Percentiles rank a stretch among this genome's conserved stretches.
Evolutionary conservation across 805 yeast species (phyloP).

Genomic region (Danielia reshetovae): DNA sequence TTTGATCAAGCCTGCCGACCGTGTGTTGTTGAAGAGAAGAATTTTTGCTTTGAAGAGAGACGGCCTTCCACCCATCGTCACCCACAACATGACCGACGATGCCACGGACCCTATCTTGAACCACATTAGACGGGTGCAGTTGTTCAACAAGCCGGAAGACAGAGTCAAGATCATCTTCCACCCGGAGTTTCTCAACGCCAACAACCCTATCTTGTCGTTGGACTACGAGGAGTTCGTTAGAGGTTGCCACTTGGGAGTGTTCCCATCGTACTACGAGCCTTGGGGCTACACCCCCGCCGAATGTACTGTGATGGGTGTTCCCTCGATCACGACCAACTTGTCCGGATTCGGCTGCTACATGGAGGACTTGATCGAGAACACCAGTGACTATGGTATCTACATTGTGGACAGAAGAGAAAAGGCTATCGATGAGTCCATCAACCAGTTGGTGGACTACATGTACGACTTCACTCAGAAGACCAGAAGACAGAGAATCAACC

Average conservation of each 20-base stretch:
- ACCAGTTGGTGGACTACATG: conserved; percentile 87
- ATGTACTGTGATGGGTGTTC: conserved; percentile 99
- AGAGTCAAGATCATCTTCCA: conserved; percentile 95
- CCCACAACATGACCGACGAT: conserved; percentile 95
- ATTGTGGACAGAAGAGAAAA: conserved; percentile 93
- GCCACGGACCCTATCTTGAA: conserved; percentile 84
- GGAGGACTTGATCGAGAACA: conserved; percentile 95
- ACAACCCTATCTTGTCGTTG: conserved; percentile 86
- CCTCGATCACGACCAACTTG: conserved; percentile 91
- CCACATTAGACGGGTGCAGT: conserved; percentile 86
- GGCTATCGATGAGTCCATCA: conserved; percentile 87
- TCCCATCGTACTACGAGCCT: conserved; percentile 98
- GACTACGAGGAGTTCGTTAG: conserved; percentile 98
- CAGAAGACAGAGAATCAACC: conserved; percentile 95
- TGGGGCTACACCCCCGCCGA: conserved; percentile 99
- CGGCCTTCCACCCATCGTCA: conserved; percentile 89
- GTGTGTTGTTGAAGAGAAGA: conserved; percentile 85
- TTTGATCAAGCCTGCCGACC: conserved; percentile 78
- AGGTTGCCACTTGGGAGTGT: conserved; percentile 96
- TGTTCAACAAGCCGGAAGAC: conserved; percentile 86
- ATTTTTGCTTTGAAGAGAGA: conserved; percentile 89
- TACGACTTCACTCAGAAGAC: conserved; percentile 83
- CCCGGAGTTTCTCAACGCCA: conserved; percentile 93
- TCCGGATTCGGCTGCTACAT: conserved; percentile 98
- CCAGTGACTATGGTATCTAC: conserved; percentile 94